phyloP scores from a whole-genome alignment of 768 basidiomycete genomes.

The Boletus huronensis region DNA sequence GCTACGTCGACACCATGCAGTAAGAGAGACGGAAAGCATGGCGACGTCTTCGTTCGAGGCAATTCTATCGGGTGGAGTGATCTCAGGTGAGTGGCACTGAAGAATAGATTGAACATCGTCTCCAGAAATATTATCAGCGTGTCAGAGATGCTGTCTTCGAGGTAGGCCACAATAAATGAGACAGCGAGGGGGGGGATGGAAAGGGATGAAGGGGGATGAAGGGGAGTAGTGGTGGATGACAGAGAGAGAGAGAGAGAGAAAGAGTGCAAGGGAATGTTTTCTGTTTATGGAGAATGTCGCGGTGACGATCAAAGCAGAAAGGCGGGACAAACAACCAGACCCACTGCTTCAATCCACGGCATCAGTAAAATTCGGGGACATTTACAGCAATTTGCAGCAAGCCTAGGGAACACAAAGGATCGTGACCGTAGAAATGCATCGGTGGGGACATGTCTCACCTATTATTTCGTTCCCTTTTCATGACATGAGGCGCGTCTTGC shows the following conservation, averaged over 20 bases:
- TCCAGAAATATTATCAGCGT: not conserved
- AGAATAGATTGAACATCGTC: not conserved
- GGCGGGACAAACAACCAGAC: slow-evolving; percentile 8
- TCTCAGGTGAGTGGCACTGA: slow-evolving; percentile 7
- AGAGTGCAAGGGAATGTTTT: not conserved
- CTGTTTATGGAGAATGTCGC: slow-evolving; percentile 10
- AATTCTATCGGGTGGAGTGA: not conserved
- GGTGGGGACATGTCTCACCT: slow-evolving; percentile 12
- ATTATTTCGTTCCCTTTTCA: slow-evolving; percentile 8
- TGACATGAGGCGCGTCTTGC: slow-evolving; percentile 4
- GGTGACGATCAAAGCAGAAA: slow-evolving; percentile 12
- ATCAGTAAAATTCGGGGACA: not conserved
- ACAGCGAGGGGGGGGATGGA: not conserved
- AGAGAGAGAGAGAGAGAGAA: not conserved
- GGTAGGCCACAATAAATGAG: not conserved
- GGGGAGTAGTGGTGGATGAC: not conserved
- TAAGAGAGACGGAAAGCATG: not conserved
- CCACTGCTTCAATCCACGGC: not conserved
- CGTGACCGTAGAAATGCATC: not conserved
- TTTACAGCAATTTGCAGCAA: not conserved
- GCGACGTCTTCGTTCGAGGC: not conserved
- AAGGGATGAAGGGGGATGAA: not conserved
- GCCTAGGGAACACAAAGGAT: not conserved
- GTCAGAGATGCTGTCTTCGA: not conserved
- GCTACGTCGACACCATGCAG: not conserved